Base-by-base conservation (phyloP, 1,284 basidiomycete species). In the Moesziomyces parantarcticus region DNA sequence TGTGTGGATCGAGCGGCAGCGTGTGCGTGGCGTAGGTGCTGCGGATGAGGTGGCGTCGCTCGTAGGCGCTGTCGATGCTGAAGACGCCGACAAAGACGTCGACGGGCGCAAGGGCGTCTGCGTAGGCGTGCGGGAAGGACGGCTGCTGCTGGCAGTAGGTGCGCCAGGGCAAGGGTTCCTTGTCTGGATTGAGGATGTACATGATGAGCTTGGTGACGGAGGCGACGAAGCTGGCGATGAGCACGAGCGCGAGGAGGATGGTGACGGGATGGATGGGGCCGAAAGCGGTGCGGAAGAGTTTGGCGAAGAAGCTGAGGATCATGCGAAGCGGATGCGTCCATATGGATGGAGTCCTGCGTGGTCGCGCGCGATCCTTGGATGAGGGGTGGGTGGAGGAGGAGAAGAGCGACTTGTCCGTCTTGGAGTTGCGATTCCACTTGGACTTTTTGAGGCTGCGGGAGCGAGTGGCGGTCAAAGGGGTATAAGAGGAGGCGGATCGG, bases 101-200 rank as follows among this genome's bases (percentile, higher is more conserved):
- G 25, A 91, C 92, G 13, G 96, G 97, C 2, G 92, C 88, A n/a
- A 97, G 85, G 1, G 87, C 83, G 65, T 94, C 92, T 29, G 85
- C 84, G 25, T 84, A 80, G 3, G 78, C 76, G 75, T 86, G 84
- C 6, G 85, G 84, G 63, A 86, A 86, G 4, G 81, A 62, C 0
- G 81, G 80, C 59, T 85, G 84, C 66, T 89, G 86, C 53, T 91
- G 88, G 85, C 96, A 98, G 84, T 96, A 96, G 25, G 90, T 89
- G 72, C 94, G 89, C 94, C 94, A 99, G 44, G 95, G 94, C 29
- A 96, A 85, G 16, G 93, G 91, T 58, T 92, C 91, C 84, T 97
- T 97, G 87, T 99, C 96, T 46, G 94, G 93, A 83, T 97, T 95
- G 80, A 97, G 89, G 69, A 95, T 89, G 84, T 96, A 92, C 82